Conservation (phyloP, 495 filamentous ascomycete genomes). For the Copromyces sp. region DNA sequence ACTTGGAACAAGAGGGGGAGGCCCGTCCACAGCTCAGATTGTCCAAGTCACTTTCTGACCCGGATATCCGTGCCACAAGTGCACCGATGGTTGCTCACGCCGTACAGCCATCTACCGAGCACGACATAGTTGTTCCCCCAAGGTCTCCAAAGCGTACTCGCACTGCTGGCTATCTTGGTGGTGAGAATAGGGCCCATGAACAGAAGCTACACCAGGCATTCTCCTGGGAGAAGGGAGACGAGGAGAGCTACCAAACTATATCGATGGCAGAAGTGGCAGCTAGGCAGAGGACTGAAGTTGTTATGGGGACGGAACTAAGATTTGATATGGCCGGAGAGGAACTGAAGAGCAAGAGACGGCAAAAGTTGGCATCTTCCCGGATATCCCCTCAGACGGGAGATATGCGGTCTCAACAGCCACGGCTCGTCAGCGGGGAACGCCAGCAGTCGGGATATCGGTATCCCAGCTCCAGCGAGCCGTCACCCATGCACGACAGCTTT, state of each 20-base stretch:
- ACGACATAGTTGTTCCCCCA: conserved; percentile 10
- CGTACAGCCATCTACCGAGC: not conserved
- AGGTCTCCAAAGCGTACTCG: conserved; percentile 15
- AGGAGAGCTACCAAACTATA: not conserved
- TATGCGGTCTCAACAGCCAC: not conserved
- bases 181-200: not conserved
- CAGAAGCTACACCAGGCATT: not conserved
- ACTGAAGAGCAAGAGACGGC: not conserved
- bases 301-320: not conserved
- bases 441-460: not conserved
- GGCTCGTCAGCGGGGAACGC: not conserved
- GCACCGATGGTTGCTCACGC: not conserved
- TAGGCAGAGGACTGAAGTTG: not conserved
- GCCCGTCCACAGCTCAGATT: not conserved
- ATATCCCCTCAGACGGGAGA: not conserved
- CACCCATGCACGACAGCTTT: not conserved
- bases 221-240: not conserved
- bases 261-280: not conserved
- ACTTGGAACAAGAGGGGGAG: not conserved
- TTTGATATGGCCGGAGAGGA: not conserved
- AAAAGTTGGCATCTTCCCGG: not conserved
- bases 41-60: conserved; percentile 5
- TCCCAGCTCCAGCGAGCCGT: not conserved
- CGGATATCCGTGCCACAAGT: not conserved
- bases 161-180: not conserved